Evolutionary conservation across 805 yeast species (phyloP).

Genomic region (Suhomyces sp.): DNA sequence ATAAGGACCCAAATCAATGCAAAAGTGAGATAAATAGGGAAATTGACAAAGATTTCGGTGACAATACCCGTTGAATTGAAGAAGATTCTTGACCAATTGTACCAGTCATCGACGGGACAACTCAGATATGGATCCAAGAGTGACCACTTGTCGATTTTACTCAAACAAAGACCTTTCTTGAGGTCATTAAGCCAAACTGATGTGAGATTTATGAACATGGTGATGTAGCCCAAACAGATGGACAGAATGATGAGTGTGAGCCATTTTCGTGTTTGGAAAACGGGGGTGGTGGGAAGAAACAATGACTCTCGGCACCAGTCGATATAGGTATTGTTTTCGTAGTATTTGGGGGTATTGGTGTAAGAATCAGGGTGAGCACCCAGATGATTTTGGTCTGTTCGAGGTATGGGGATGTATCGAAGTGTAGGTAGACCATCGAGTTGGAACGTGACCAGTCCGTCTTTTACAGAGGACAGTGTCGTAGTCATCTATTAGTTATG

Average conservation of each 20-base stretch:
- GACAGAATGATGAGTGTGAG: slow-evolving; percentile 45
- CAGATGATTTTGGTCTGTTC: no score
- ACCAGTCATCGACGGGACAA: slow-evolving; percentile 42
- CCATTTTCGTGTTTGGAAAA: slow-evolving; percentile 43
- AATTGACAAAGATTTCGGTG: slow-evolving; percentile 26
- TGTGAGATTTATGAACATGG: slow-evolving; percentile 49
- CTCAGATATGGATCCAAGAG: slow-evolving; percentile 43
- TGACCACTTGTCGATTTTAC: slow-evolving; percentile 39
- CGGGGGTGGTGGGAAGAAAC: slow-evolving; percentile 11
- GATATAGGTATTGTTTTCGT: slow-evolving; percentile 44
- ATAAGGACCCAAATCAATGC: slow-evolving; percentile 23
- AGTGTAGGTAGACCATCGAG: slow-evolving; percentile 4
- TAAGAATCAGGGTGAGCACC: neutral
- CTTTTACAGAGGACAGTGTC: neutral
- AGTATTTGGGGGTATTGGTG: slow-evolving; percentile 13
- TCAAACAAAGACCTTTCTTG: slow-evolving; percentile 51
- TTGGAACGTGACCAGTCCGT: neutral
- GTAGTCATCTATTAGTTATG: no score
- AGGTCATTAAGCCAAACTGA: slow-evolving; percentile 53
- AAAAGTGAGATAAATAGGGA: slow-evolving; percentile 35
- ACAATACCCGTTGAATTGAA: slow-evolving; percentile 19
- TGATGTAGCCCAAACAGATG: slow-evolving; percentile 46
- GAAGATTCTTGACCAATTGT: slow-evolving; percentile 35
- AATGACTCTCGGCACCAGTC: slow-evolving; percentile 54
- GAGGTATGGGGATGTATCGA: neutral